phyloP scores from a whole-genome alignment of 495 filamentous ascomycete species.

The Tirmania nivea region DNA sequence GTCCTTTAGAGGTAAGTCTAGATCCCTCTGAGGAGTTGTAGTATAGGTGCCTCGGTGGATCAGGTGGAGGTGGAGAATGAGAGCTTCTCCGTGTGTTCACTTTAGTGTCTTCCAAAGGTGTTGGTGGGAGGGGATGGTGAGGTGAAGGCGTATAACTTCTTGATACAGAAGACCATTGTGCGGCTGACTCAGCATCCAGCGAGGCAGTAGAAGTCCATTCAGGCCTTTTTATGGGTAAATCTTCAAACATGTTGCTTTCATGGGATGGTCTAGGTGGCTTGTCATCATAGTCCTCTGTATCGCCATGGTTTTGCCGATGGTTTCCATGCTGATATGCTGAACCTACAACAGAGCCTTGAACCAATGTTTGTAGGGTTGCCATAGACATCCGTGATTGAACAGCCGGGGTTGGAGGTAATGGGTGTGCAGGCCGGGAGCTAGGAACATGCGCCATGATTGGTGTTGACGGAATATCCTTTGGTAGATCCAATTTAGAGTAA shows the following conservation, averaged over 20 bases:
- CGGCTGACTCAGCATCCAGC: too few species aligned
- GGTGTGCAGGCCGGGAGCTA: constrained; percentile 13
- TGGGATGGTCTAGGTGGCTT: constrained; percentile 1
- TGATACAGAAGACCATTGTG: constrained; percentile 28
- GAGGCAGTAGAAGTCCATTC: constrained; percentile 25
- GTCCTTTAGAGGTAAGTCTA: too few species aligned
- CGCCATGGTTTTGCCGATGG: too few species aligned
- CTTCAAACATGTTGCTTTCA: constrained; percentile 11
- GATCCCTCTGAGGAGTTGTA: too few species aligned
- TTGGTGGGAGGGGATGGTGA: too few species aligned
- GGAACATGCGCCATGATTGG: constrained; percentile 15
- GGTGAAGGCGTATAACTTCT: constrained; percentile 24
- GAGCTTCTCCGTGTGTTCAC: too few species aligned
- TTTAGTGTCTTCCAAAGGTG: too few species aligned
- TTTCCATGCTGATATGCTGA: too few species aligned
- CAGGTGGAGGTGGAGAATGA: too few species aligned
- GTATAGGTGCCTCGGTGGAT: too few species aligned
- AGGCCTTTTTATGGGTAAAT: neutral
- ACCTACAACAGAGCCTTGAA: neutral
- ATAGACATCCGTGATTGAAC: neutral
- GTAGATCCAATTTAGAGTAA: neutral
- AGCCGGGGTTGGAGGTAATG: constrained; percentile 3
- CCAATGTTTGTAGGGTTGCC: neutral
- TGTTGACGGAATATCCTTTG: constrained; percentile 8
- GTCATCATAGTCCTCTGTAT: neutral